Evolutionary conservation across 2,329 filamentous ascomycete genomes (phyloP).

Genomic region (Colletotrichum noveboracense): DNA sequence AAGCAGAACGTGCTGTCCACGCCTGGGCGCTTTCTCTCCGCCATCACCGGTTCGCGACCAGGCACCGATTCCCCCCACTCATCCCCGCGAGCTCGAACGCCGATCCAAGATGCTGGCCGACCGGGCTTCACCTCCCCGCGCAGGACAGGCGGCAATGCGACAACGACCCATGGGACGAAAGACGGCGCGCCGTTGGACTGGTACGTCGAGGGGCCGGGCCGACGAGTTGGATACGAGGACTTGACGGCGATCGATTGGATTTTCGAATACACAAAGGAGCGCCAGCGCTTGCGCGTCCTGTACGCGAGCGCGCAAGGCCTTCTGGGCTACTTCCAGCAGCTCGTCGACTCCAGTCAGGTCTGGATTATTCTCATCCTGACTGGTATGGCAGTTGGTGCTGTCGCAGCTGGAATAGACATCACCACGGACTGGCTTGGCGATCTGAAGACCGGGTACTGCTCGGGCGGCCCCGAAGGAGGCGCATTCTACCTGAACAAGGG

Average conservation of each 20-base stretch:
- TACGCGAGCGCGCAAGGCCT: slow-evolving; percentile 72
- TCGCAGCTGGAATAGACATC: slow-evolving; percentile 90
- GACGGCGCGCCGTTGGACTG: slow-evolving; percentile 70
- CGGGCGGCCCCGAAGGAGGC: slow-evolving; percentile 75
- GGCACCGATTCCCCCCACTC: slow-evolving; percentile 21
- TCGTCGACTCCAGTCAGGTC: slow-evolving; percentile 86
- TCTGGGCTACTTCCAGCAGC: slow-evolving; percentile 72
- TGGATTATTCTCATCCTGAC: slow-evolving; percentile 90
- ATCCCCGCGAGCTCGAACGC: slow-evolving; percentile 19
- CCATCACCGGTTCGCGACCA: slow-evolving; percentile 44
- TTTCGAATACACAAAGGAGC: slow-evolving; percentile 96
- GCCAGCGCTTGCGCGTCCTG: slow-evolving; percentile 82
- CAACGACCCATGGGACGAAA: slow-evolving; percentile 34
- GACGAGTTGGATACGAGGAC: slow-evolving; percentile 93
- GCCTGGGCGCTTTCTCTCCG: slow-evolving; percentile 54
- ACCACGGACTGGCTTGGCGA: slow-evolving; percentile 93
- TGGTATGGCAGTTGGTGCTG: slow-evolving; percentile 79
- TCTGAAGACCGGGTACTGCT: slow-evolving; percentile 88
- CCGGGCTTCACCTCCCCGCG: slow-evolving; percentile 23
- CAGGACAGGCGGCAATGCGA: slow-evolving; percentile 17
- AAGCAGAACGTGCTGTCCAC: slow-evolving; percentile 54
- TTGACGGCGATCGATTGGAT: slow-evolving; percentile 99
- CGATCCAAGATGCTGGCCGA: slow-evolving; percentile 25
- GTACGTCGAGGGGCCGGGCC: slow-evolving; percentile 87
- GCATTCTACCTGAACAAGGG: slow-evolving; percentile 88